phyloP scores from a whole-genome alignment of 495 filamentous ascomycete genomes.

The Pyronema domesticum region DNA sequence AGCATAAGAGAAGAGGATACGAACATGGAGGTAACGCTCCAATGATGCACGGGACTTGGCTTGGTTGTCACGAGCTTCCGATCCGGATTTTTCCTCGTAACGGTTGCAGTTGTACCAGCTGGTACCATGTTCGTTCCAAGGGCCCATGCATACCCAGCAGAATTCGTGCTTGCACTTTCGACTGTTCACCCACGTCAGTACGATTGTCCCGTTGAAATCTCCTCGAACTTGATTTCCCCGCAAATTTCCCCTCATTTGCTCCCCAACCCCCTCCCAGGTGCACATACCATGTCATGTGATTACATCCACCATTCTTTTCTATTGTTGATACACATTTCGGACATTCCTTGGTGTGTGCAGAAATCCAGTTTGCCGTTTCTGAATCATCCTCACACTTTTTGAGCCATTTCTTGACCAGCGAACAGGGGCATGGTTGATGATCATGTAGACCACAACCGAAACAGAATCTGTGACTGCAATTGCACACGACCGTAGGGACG shows the following conservation, averaged over 20 bases:
- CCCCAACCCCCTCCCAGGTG: too few species aligned
- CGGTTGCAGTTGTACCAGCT: conserved; percentile 99
- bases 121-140: conserved; percentile 97
- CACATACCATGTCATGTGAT: conserved; percentile 82
- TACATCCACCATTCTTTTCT: conserved; percentile 97
- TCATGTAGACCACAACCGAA: conserved; percentile 89
- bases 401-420: conserved; percentile 84
- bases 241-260: too few species aligned
- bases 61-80: conserved; percentile 75
- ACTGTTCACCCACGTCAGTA: conserved; percentile 10
- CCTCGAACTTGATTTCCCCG: too few species aligned
- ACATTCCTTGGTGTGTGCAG: conserved; percentile 95
- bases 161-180: conserved; percentile 97
- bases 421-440: conserved; percentile 84
- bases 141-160: conserved; percentile 99
- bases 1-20: neutral
- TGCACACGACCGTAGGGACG: conserved; percentile 75
- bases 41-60: conserved; percentile 75
- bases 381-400: conserved; percentile 98
- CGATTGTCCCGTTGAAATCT: too few species aligned
- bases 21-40: conserved; percentile 57
- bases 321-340: conserved; percentile 91
- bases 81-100: conserved; percentile 86
- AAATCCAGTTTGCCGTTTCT: conserved; percentile 98
- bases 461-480: conserved; percentile 73